Base-by-base conservation (phyloP, 2,329 filamentous ascomycete species). In the Trichoderma sp. region DNA sequence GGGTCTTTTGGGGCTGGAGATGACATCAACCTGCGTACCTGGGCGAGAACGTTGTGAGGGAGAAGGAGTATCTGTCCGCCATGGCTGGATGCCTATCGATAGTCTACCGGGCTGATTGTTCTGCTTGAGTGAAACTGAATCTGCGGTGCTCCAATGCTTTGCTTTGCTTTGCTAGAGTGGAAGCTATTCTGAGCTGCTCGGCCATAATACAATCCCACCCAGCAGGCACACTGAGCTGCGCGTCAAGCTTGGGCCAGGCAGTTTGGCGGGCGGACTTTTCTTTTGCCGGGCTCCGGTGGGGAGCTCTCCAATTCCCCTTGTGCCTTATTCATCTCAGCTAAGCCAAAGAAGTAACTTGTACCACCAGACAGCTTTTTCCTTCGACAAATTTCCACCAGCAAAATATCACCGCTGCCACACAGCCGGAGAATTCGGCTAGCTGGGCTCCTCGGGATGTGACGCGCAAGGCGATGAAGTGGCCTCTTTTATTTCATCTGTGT, bases 1-100 rank as follows among this genome's bases (percentile, higher is more conserved):
- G 74, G 75, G 33, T 29, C 76, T 77, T 64, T 64, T 72, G 76
- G 27, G 27, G 21, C 33, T 67, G 69, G 53, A 45, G 18, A 73
- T 64, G 75, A 74, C 74, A 67, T 71, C 74, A 62, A 66, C 35
- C 21, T 59, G 83, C 91, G 86, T 92, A 97, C 97, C 96, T 99
- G 85, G 97, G 97, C 83, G 97, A 98, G 93, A 99, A 99, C 79
- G 97, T 99, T 79, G 97, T 99, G 85, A 99, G 91, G 76, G 97
- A 99, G 92, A 99, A 99, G 74, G 96, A 98, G 87, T 99, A 99
- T 89, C 97, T 91, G 87, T 99, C 97, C 83, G 97, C 96, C 96
- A 99, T 99, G 84, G 79, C 88, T 83, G 81, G 77, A 78, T 69
- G 33, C 76, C 56, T 73, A 77, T 38, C 73, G 60, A 41, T 53